Evolutionary conservation across 352 stramenopile genomes (phyloP), one percentile per base, ranked within the genome.

Genomic region (Globisporangium radiosum): DNA sequence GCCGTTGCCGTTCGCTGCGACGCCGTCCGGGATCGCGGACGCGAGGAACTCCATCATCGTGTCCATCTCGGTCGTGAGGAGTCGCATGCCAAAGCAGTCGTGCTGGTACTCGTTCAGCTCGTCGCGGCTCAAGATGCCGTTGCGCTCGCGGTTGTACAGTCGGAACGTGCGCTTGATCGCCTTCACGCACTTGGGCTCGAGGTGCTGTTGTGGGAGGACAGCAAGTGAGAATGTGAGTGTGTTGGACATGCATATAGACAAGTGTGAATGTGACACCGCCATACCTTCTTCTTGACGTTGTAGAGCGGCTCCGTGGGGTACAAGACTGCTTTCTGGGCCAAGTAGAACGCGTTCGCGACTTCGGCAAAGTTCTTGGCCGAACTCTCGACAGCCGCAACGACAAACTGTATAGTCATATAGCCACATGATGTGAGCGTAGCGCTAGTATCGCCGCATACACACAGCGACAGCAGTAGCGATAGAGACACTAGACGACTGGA

Each of bases 41-140:
- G 74, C 73, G 25, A 94, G 70, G 56, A 90, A 90, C 39, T 94
- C 85, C 63, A 94, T 81, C 69, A 96, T 76, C 14, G 83, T 92
- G 64, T 96, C 84, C 56, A 94, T 94, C 63, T 96, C 87, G 8
- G 74, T 73, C 2, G 76, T 71, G 39, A 94, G 70, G 63, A 96
- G 70, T 5, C 80, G 78, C 60, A 92, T 87, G 8, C 81, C 79
- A 66, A 95, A 96, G 65, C 85, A 96, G 57, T 90, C 81, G 47
- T 92, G 78, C 64, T 96, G 88, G 58, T 94, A 95, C 51, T 92
- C 80, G 52, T 95, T 95, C 36, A 96, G 72, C 58, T 96, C 88
- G 13, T 92, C 80, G 7, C 88, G 80, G 55, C 71, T 95, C 15
- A 96, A 68, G 25, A 94, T 71, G 0, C 87, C 88, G 47, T 83